Evolutionary conservation across 1,139 yeast species (phyloP).

Genomic region (Candida freyschussii): DNA sequence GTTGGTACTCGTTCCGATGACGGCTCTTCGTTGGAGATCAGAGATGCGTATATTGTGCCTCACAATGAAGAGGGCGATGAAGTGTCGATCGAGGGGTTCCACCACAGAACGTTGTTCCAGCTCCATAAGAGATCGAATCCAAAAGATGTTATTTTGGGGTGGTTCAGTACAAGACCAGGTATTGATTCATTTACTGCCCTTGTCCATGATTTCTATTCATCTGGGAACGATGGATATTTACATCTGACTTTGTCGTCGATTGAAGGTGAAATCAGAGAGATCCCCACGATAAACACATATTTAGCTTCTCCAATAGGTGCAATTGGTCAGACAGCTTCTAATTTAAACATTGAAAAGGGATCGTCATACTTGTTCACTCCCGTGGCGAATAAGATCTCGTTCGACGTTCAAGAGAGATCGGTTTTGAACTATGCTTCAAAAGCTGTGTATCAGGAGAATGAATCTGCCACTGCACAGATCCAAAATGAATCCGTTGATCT

Average conservation of each 20-base stretch:
- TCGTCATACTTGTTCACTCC: constrained; percentile 80
- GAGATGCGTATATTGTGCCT: constrained; percentile 79
- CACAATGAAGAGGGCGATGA: constrained; percentile 79
- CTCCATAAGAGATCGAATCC: constrained; percentile 78
- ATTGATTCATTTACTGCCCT: constrained; percentile 76
- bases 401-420: constrained; percentile 57
- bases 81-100: constrained; percentile 69
- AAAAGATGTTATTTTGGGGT: constrained; percentile 75
- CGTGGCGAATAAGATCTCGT: constrained; percentile 61
- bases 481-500: constrained; percentile 36
- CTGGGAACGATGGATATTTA: constrained; percentile 55
- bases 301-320: constrained; percentile 75
- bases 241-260: constrained; percentile 61
- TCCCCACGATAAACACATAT: constrained; percentile 57
- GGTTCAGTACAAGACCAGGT: constrained; percentile 72
- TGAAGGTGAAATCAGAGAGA: constrained; percentile 39
- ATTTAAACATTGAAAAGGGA: constrained; percentile 39
- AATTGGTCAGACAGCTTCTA: constrained; percentile 34
- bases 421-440: constrained; percentile 41
- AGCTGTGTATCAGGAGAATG: constrained; percentile 26
- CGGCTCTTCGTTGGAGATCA: constrained; percentile 71
- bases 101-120: constrained; percentile 66
- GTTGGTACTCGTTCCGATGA: constrained; percentile 82
- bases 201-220: constrained; percentile 74
- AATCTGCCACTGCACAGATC: constrained; percentile 26